Percentiles rank a stretch among this genome's conserved stretches.
Conservation (phyloP, 139 green algal genomes). For the Coelastrella sp. region DNA sequence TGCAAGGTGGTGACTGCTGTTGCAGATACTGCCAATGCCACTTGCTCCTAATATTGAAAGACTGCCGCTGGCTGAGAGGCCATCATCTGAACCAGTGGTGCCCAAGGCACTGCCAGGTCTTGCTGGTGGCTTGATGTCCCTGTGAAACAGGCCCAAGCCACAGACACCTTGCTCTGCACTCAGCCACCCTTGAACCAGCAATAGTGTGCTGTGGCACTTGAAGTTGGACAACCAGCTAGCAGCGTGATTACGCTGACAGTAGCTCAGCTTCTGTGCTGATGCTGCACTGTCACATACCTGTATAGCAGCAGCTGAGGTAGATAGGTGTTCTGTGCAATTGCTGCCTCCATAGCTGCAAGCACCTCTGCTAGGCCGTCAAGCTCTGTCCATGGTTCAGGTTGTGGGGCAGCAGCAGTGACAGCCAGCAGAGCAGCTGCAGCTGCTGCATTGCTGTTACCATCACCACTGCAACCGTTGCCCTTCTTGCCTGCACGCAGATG, state of each 20-base stretch:
- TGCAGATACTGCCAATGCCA: not conserved
- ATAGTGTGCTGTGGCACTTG: too few species aligned
- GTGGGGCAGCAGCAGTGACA: conserved; percentile 44
- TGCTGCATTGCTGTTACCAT: not conserved
- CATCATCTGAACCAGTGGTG: not conserved
- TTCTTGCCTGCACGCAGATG: not conserved
- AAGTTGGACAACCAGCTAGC: too few species aligned
- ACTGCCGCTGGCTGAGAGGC: conserved; percentile 3
- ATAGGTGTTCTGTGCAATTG: conserved; percentile 70
- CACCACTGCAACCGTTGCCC: not conserved
- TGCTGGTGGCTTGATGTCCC: conserved; percentile 29
- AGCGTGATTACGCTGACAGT: too few species aligned
- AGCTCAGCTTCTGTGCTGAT: too few species aligned
- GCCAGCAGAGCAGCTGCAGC: conserved; percentile 1
- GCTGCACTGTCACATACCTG: conserved; percentile 45
- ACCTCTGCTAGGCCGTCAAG: conserved; percentile 56
- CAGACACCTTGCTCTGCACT: too few species aligned
- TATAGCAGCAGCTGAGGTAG: conserved; percentile 77
- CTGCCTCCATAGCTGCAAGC: conserved; percentile 71
- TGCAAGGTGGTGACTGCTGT: not conserved
- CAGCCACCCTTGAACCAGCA: too few species aligned
- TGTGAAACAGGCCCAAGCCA: not conserved
- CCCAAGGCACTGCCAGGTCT: not conserved
- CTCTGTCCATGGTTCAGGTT: conserved; percentile 50
- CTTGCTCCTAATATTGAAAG: not conserved